Percentiles rank a stretch among this genome's conserved stretches.
phyloP scores from a whole-genome alignment of 768 basidiomycete species.

The Auriscalpium vulgare region DNA sequence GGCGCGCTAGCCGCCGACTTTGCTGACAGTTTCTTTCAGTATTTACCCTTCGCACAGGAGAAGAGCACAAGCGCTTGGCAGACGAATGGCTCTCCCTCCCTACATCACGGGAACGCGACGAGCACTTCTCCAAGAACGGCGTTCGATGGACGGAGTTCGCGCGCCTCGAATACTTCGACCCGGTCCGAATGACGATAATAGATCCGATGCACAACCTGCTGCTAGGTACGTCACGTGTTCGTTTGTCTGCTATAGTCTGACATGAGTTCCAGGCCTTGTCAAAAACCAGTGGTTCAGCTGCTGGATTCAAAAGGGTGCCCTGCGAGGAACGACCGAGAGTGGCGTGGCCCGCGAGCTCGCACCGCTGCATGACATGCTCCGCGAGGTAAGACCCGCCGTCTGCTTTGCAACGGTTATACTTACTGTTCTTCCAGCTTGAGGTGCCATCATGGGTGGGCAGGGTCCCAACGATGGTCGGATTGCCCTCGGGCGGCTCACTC shows the following conservation, averaged over 20 bases:
- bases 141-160: constrained; percentile 21
- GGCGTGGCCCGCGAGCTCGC: background rate
- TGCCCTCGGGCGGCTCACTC: constrained; percentile 26
- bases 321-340: constrained; percentile 5
- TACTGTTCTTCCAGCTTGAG: constrained; percentile 4
- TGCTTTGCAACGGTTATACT: background rate
- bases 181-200: constrained; percentile 20
- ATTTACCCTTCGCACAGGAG: constrained; percentile 11
- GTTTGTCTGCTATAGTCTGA: background rate
- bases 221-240: constrained; percentile 13
- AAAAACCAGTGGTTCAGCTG: constrained; percentile 9
- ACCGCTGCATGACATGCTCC: constrained; percentile 6
- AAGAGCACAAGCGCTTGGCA: constrained; percentile 3
- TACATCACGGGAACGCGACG: constrained; percentile 1
- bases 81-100: constrained; percentile 9
- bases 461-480: constrained; percentile 22
- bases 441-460: constrained; percentile 9
- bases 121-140: constrained; percentile 13
- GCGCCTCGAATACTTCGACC: constrained; percentile 24
- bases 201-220: constrained; percentile 29
- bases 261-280: constrained; percentile 1
- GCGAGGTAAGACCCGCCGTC: background rate
- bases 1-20: background rate
- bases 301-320: constrained; percentile 5
- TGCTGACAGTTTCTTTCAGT: background rate